Evolutionary conservation across 2,329 filamentous ascomycete genomes (phyloP).

Genomic region (Colletotrichum truncatum): DNA sequence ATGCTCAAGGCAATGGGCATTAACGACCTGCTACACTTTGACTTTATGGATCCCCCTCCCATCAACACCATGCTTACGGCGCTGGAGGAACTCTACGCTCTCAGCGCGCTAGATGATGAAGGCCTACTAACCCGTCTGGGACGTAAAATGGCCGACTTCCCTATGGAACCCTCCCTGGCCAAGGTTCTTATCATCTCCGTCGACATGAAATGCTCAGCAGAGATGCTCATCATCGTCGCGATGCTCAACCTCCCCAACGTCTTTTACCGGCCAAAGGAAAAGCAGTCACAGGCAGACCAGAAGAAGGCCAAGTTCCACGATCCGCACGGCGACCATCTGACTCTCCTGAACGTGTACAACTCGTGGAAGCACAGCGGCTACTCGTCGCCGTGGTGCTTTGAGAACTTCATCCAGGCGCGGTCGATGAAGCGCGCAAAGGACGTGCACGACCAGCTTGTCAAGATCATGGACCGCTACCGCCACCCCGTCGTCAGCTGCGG

Average conservation of each 20-base stretch:
- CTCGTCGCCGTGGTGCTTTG: slow-evolving; percentile 91
- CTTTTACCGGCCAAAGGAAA: slow-evolving; percentile 97
- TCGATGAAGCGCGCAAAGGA: slow-evolving; percentile 91
- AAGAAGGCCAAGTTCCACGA: slow-evolving; percentile 99
- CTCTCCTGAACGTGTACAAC: slow-evolving; percentile 95
- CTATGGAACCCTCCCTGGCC: slow-evolving; percentile 92
- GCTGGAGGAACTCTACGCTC: slow-evolving; percentile 91
- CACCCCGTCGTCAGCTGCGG: slow-evolving; percentile 87
- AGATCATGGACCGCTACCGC: slow-evolving; percentile 93
- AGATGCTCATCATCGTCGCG: slow-evolving; percentile 92
- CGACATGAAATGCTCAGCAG: slow-evolving; percentile 89
- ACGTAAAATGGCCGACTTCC: slow-evolving; percentile 98
- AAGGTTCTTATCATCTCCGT: slow-evolving; percentile 91
- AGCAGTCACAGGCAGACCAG: slow-evolving; percentile 94
- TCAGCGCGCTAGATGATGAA: slow-evolving; percentile 94
- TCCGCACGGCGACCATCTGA: slow-evolving; percentile 92
- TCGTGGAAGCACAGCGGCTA: slow-evolving; percentile 90
- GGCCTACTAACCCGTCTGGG: slow-evolving; percentile 90
- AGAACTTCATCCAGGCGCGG: slow-evolving; percentile 96
- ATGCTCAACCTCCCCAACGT: slow-evolving; percentile 90
- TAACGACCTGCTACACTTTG: slow-evolving; percentile 95
- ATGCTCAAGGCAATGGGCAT: slow-evolving; percentile 99
- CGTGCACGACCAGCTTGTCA: slow-evolving; percentile 88
- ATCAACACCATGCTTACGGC: slow-evolving; percentile 98
- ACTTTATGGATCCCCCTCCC: slow-evolving; percentile 98